phyloP scores from a whole-genome alignment of 768 basidiomycete species.

The Kwoniella sp. region DNA sequence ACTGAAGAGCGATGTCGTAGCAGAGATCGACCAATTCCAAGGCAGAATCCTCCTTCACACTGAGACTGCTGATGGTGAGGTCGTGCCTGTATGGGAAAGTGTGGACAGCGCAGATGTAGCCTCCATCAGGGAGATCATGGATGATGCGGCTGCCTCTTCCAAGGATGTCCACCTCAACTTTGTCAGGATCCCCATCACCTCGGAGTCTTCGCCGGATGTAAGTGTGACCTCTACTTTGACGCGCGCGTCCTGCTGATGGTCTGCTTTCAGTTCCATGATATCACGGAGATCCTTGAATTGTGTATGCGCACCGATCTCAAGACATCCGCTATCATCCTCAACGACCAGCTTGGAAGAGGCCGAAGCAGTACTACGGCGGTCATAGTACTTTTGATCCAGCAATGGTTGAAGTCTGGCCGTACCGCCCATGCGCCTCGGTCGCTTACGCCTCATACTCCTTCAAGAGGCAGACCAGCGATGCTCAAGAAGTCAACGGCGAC shows the following conservation, averaged over 20 bases:
- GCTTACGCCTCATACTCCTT: slow-evolving; percentile 20
- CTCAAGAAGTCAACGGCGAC: slow-evolving; percentile 13
- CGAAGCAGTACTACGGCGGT: slow-evolving; percentile 90
- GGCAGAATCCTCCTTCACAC: slow-evolving; percentile 85
- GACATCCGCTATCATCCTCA: slow-evolving; percentile 77
- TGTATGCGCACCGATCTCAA: slow-evolving; percentile 69
- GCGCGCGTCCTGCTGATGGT: slow-evolving; percentile 10
- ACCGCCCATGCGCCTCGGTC: slow-evolving; percentile 8
- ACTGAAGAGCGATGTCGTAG: slow-evolving; percentile 79
- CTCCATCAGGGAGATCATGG: slow-evolving; percentile 88
- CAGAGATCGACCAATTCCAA: slow-evolving; percentile 79
- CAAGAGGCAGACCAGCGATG: slow-evolving; percentile 13
- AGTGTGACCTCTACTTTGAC: slow-evolving; percentile 21
- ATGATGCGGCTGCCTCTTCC: slow-evolving; percentile 34
- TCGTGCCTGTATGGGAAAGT: slow-evolving; percentile 94
- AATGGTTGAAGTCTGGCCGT: slow-evolving; percentile 64
- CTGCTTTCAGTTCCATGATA: slow-evolving; percentile 54
- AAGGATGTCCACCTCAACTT: slow-evolving; percentile 72
- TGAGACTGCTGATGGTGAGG: slow-evolving; percentile 80
- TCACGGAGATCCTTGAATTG: slow-evolving; percentile 66
- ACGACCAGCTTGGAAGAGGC: slow-evolving; percentile 88
- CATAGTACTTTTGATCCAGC: slow-evolving; percentile 76
- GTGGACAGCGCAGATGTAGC: slow-evolving; percentile 70
- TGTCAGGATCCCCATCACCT: slow-evolving; percentile 85
- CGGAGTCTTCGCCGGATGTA: slow-evolving; percentile 65